phyloP scores from a whole-genome alignment of 2,329 filamentous ascomycete genomes.

The Neoscytalidium dimidiatum region DNA sequence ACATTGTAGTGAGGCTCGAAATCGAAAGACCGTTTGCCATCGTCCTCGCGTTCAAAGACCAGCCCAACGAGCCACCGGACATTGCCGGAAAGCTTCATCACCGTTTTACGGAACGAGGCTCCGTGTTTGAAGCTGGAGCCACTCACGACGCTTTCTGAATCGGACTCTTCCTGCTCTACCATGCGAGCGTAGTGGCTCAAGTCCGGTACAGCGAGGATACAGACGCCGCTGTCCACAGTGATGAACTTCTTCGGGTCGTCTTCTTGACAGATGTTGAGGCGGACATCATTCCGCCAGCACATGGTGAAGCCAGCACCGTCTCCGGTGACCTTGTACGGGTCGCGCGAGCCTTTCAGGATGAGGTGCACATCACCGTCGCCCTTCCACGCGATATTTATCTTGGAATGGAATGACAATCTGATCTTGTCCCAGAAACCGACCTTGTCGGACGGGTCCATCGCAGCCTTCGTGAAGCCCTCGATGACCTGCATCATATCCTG shows the following conservation, averaged over 20 bases:
- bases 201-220: constrained; percentile 90
- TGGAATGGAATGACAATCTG: constrained; percentile 87
- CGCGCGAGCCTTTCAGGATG: constrained; percentile 83
- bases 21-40: constrained; percentile 75
- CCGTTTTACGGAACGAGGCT: constrained; percentile 94
- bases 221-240: constrained; percentile 93
- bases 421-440: constrained; percentile 99
- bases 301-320: constrained; percentile 94
- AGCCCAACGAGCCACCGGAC: constrained; percentile 91
- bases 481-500: constrained; percentile 99
- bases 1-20: constrained; percentile 94
- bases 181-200: constrained; percentile 85
- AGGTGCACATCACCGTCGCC: constrained; percentile 95
- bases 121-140: constrained; percentile 69
- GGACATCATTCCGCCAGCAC: constrained; percentile 96
- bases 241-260: constrained; percentile 92
- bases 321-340: constrained; percentile 91
- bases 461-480: constrained; percentile 95
- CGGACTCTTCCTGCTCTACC: constrained; percentile 51
- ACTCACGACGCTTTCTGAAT: constrained; percentile 60
- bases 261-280: constrained; percentile 79
- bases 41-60: constrained; percentile 83
- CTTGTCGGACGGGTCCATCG: constrained; percentile 87
- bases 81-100: constrained; percentile 97
- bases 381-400: constrained; percentile 86